Evolutionary conservation across 1,284 basidiomycete genomes (phyloP), one percentile per base, ranked within the genome.

Genomic region (Cutaneotrichosporon curvatum): DNA sequence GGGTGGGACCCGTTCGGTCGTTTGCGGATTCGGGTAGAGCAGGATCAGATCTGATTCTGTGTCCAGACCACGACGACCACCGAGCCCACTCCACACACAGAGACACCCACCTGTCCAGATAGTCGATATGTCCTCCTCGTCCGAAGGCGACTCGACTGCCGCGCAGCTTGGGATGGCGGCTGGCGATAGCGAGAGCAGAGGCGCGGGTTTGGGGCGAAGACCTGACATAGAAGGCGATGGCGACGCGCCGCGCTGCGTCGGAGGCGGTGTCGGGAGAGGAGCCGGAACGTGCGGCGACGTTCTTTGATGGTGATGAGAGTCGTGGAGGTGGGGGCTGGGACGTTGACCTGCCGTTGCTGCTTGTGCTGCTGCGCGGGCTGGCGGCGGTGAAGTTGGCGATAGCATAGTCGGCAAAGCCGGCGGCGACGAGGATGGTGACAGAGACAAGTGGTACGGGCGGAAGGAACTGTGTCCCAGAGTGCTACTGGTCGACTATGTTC

Each of bases 61-160:
- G 32, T 16, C 5, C 14, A 19, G 34, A 20, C 5, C 10, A 2
- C 14, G 28, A 32, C 4, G 3, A 32, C 6, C 28, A 20, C n/a
- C 16, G 28, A 34, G 6, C 25, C 25, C 6, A 19, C 16, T 4
- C 28, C 16, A 40, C 18, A 21, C 34, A 22, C 21, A 20, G n/a
- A 28, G 21, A 23, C 16, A 49, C 47, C 21, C n/a, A 53, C 51
- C 51, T 32, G 46, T 53, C 51, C 51, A 53, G 37, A 53, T 53
- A 37, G 16, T 23, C 11, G 51, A 42, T 14, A 53, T 48, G 40
- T 53, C 48, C 16, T 53, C 51, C 15, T 53, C 51, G 12, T 43
- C 35, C n/a, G n/a, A n/a, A 22, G 45, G 40, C 19, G 37, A 35
- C 16, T 43, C 39, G 18, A 28, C n/a, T n/a, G n/a, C 25, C 25